Conservation (phyloP, 768 basidiomycete species). For the Mycena vulgaris region DNA sequence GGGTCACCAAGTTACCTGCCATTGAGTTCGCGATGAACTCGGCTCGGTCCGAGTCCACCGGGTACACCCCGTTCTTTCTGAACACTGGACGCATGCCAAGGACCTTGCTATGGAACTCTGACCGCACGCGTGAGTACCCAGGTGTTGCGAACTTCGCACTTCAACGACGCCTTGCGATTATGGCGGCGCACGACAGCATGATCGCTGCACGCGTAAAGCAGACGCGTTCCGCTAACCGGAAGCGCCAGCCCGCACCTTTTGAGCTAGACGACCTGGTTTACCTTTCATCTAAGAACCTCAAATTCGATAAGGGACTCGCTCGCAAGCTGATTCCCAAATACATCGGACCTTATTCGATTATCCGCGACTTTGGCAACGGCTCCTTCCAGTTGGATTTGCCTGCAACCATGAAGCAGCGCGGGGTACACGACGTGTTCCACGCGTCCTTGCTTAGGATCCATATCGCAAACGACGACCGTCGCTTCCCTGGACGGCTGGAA, state of each 20-base stretch:
- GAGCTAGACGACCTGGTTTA: conserved; percentile 26
- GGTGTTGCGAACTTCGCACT: background rate
- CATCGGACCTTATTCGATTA: conserved; percentile 47
- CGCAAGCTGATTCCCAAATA: conserved; percentile 49
- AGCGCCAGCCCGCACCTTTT: background rate
- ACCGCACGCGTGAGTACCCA: background rate
- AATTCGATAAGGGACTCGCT: conserved; percentile 43
- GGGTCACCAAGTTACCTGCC: background rate
- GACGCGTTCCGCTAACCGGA: background rate
- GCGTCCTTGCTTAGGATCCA: conserved; percentile 48
- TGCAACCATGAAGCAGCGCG: conserved; percentile 39
- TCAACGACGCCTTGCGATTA: background rate
- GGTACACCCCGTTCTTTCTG: background rate
- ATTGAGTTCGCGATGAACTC: conserved; percentile 15
- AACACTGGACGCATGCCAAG: background rate
- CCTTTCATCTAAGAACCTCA: conserved; percentile 46
- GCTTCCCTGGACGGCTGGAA: conserved; percentile 1
- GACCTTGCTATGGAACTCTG: background rate
- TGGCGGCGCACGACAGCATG: conserved; percentile 1
- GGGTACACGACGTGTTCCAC: conserved; percentile 35
- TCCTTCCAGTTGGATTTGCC: conserved; percentile 39
- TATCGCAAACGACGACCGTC: conserved; percentile 51
- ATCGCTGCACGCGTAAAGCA: background rate
- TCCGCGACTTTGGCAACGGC: conserved; percentile 26
- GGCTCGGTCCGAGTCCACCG: background rate